A percentile compares a stretch with the other conserved stretches of the same genome.
phyloP scores from a whole-genome alignment of 352 stramenopile genomes.

The Globisporangium mamillatum region DNA sequence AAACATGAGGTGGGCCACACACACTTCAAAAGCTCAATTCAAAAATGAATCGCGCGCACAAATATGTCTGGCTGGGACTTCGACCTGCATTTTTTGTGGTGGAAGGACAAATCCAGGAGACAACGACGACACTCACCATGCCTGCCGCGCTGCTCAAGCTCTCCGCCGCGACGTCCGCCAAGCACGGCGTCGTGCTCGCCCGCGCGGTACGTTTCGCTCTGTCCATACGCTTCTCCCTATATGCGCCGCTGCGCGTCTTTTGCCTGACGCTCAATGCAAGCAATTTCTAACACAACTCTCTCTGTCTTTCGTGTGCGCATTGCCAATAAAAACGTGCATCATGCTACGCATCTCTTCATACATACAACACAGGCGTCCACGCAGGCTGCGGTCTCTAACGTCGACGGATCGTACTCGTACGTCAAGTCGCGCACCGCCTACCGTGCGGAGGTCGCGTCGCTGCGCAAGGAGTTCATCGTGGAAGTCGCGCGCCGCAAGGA shows the following conservation, averaged over 20 bases:
- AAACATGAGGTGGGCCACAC: background rate
- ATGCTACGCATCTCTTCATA: background rate
- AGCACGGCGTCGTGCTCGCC: slow-evolving; percentile 25
- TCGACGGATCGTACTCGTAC: slow-evolving; percentile 64
- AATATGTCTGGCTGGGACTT: slow-evolving; percentile 7
- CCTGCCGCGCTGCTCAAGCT: slow-evolving; percentile 29
- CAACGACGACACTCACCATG: slow-evolving; percentile 24
- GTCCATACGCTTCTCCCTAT: background rate
- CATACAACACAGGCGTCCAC: slow-evolving; percentile 9
- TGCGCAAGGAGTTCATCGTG: slow-evolving; percentile 76
- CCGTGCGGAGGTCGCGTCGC: slow-evolving; percentile 52
- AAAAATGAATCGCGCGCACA: background rate
- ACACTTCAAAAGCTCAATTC: background rate
- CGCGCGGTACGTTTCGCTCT: slow-evolving; percentile 26
- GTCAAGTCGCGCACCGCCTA: slow-evolving; percentile 72
- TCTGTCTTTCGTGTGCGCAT: slow-evolving; percentile 3
- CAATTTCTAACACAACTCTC: background rate
- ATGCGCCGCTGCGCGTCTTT: background rate
- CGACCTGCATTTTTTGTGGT: slow-evolving; percentile 7
- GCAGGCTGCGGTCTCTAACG: slow-evolving; percentile 14
- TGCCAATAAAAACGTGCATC: background rate
- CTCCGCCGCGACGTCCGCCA: slow-evolving; percentile 17
- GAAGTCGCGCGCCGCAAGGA: slow-evolving; percentile 68
- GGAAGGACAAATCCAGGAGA: slow-evolving; percentile 9
- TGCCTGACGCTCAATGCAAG: background rate